Evolutionary conservation across 257 asterid genomes (phyloP), one percentile per base, ranked within the genome.

Genomic region (Cruciata laevipes): DNA sequence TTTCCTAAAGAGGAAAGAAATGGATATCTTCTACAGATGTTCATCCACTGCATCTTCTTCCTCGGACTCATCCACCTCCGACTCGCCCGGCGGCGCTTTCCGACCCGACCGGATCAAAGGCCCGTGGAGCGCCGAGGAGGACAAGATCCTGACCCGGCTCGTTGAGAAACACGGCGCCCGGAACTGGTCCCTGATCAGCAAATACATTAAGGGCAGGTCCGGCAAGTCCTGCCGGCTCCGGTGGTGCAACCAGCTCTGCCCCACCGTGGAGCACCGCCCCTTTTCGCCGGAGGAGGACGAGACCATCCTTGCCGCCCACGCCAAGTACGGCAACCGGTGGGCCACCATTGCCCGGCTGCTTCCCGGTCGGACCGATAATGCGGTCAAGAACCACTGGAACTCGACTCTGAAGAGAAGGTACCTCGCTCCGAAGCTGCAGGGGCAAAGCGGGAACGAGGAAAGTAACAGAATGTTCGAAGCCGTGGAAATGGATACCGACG

Each of bases 41-140:
- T 83, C 94, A 0, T 77, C 88, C 0, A 77, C 82, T 25, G 71
- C 86, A 30, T 77, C 91, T 2, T 71, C 91, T 20, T 83, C 96
- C 31, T 79, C 68, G 1, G 71, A 68, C 62, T 77, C 94, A 0
- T 75, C 89, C 5, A 81, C 93, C 33, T 80, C 86, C 1, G 90
- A 77, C 59, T 76, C 86, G 0, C 71, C 56, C 0, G 51, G 70
- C 18, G 64, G 75, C 59, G 60, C 16, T 2, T 69, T 66, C 59
- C 71, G 73, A 65, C 61, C 80, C 0, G 90, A 84, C 65, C 79
- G 84, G 32, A 86, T 90, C 3, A 90, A 82, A 32, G 95, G 97
- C 3, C 95, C 97, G 4, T 90, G 97, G 97, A 87, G 97, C 69
- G 91, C 95, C 2, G 97, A 90, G 75, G 97, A 90, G 64, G 97